Evolutionary conservation across 225 moss, liverwort and hornwort species (phyloP).

Genomic region (Pseudoscleropodium purum): DNA sequence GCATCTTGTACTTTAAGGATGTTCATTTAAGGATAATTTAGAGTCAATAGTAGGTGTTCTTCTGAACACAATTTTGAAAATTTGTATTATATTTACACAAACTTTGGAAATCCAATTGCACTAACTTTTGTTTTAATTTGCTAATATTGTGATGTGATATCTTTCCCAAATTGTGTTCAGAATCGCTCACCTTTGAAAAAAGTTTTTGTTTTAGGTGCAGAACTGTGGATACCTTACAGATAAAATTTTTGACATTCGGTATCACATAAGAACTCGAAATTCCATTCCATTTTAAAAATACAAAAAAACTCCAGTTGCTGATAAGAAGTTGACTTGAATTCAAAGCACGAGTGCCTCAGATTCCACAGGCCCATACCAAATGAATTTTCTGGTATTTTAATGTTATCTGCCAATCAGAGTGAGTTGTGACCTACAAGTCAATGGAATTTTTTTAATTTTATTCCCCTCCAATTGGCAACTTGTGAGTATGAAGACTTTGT

Average conservation of each 20-base stretch:
- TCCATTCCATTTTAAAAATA: background rate
- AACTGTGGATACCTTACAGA: background rate
- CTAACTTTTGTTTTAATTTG: background rate
- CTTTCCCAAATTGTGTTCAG: fast-evolving
- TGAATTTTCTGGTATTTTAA: background rate
- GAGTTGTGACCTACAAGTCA: background rate
- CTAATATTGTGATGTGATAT: fast-evolving
- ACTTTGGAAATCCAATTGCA: background rate
- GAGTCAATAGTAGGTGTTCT: background rate
- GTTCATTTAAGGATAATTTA: fast-evolving
- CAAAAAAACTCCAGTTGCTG: background rate
- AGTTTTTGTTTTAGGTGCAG: background rate
- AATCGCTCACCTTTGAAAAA: no score
- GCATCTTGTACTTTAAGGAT: background rate
- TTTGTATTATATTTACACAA: fast-evolving
- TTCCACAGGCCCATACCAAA: background rate
- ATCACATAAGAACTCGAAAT: background rate
- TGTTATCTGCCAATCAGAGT: background rate
- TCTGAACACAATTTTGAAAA: background rate
- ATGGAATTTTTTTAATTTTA: background rate
- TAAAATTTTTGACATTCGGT: background rate
- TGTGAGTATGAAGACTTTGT: background rate
- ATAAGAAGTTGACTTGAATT: background rate
- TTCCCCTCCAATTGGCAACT: background rate
- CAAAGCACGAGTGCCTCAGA: background rate